Evolutionary conservation across 176 grass and related monocot species (phyloP), one percentile per base, ranked within the genome.

Genomic region (Aegilops tauschii): DNA sequence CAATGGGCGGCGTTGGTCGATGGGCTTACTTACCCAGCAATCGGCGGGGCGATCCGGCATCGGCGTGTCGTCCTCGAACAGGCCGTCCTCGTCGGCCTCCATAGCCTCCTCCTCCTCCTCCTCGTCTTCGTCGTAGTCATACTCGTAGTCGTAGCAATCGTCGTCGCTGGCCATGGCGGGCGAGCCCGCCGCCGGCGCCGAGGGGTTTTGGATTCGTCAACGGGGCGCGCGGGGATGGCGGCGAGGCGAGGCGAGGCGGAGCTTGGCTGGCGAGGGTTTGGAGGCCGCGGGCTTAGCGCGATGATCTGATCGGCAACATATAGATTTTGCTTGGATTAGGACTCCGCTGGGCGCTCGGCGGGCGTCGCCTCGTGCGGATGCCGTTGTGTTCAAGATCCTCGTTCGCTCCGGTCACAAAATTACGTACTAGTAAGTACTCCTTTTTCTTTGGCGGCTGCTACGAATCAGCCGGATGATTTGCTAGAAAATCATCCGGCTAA

Each of bases 11-110:
- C 7, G 1, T 4, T 0, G 12, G n/a, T 50, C 42, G 68, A n/a
- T 0, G 68, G 65, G 30, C 32, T 37, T 9, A 2, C 88, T 86
- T 65, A 90, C 88, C 83, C 62, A 77, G 79, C 9, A 90, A 36
- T 85, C 87, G 8, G 34, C 68, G 68, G 54, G 35, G 66, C 32
- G 68, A 27, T 40, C 66, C 68, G 82, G 82, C 76, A 18, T 40
- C 42, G 67, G 54, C 31, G 20, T 28, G 7, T 34, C 86, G 47
- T 54, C 67, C 42, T 84, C 78, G 13, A 81, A 5, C 3, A 71
- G 58, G 5, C 8, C 23, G 58, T 21, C 29, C 67, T 65, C 61
- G 17, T 62, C 61, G 2, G 20, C 73, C 1, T 30, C 73, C 27
- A 18, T 4, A 0, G 3, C 66, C 66, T 79, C 81, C 21, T 88